A percentile compares a stretch with the other conserved stretches of the same genome.
These are phyloP conservation scores for Angomonas ambiguus DNA, from an alignment of 208 protist genomes.

Conservation along the genomic window DNA sequence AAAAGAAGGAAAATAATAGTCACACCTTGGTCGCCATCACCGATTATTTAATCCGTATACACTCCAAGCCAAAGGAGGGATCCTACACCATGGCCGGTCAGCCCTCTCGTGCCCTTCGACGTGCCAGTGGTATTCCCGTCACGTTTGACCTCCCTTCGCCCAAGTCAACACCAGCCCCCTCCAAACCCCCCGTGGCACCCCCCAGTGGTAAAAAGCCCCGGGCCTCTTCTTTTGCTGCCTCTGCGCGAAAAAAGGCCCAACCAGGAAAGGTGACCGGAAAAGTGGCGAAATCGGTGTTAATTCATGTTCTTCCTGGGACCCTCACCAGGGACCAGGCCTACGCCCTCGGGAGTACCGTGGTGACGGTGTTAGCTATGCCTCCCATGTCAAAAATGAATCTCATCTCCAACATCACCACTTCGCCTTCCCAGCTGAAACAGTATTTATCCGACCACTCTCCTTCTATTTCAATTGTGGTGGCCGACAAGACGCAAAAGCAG, in stretches of 20 bases:
- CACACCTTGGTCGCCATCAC: not conserved
- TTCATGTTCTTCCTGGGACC: slow-evolving; percentile 39
- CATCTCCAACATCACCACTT: slow-evolving; percentile 32
- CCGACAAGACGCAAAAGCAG: slow-evolving; percentile 24
- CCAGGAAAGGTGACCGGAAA: not conserved
- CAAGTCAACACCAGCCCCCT: not conserved
- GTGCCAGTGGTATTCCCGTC: not conserved
- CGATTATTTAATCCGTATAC: not conserved
- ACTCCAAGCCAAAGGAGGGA: not conserved
- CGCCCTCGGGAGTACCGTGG: slow-evolving; percentile 34
- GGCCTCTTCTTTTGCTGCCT: not conserved
- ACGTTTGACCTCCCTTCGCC: not conserved
- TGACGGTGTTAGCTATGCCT: slow-evolving; percentile 28
- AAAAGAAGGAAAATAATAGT: not conserved
- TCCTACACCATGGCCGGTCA: slow-evolving; percentile 9
- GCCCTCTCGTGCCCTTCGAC: slow-evolving; percentile 14
- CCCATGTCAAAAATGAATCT: slow-evolving; percentile 40
- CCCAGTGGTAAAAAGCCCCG: not conserved
- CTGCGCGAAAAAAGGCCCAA: slow-evolving; percentile 6
- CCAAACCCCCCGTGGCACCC: not conserved
- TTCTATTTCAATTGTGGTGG: slow-evolving; percentile 32
- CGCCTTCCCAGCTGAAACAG: slow-evolving; percentile 29
- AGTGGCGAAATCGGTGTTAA: slow-evolving; percentile 21
- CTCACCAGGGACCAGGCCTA: slow-evolving; percentile 12
- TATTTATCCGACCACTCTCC: slow-evolving; percentile 21